Base-by-base conservation (phyloP, 2,329 filamentous ascomycete genomes). In the Fusarium goolgardi region DNA sequence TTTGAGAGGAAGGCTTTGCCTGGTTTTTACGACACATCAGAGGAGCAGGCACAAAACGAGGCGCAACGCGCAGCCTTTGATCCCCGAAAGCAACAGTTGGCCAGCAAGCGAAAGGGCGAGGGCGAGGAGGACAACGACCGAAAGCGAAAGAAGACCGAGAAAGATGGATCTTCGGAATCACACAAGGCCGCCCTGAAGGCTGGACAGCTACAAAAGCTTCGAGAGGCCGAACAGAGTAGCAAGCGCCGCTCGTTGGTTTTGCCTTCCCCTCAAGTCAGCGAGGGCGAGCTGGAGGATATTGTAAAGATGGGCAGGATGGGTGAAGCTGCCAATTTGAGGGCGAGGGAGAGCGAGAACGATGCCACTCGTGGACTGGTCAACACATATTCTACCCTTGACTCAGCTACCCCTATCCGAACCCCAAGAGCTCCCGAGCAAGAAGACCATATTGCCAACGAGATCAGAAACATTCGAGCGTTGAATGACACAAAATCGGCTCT, bases 281-380 rank as follows among this genome's bases (percentile, higher is more conserved):
- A 99, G 75, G 86, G 89, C 43, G 96, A 99, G 80, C 84, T 99
- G 61, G 96, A 99, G 76, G 94, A 97, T 71, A 98, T 99, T 75
- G 93, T 99, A 69, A 99, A 99, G 83, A 97, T 98, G 94, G 95
- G 96, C 44, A 92, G 97, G 86, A 88, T 94, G 63, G 96, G 95
- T 37, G 94, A 97, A 75, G 90, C 91, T 52, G 96, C 96, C 43
- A 94, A 90, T 73, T 82, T 85, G 66, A 84, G 92, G 77, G 93
- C 92, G 6, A 87, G 88, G 44, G 88, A 89, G 54, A 91, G 92
- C 76, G 93, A 97, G 62, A 96, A 94, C 68, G 89, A 93, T 75
- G 89, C 92, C 53, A 97, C 94, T 1, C 88, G 91, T 69, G 94
- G 94, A 6, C 84, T 99, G 45, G 87, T 98, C 59, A 93, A 93